Base-by-base conservation (phyloP, 1,284 basidiomycete genomes). In the Pyrrhoderma lamaoense region DNA sequence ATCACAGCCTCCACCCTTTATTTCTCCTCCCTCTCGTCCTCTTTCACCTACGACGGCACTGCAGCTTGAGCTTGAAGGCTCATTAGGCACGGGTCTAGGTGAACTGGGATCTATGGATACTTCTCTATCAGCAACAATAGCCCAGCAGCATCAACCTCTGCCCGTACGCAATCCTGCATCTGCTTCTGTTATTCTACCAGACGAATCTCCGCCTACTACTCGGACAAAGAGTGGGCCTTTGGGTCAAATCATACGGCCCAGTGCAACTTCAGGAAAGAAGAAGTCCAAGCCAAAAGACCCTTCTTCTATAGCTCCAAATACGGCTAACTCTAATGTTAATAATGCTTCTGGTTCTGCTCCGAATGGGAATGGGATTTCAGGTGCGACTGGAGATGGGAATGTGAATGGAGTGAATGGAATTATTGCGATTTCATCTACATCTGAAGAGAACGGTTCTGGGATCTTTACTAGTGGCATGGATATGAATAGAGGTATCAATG, bases 181-280 rank as follows among this genome's bases (percentile, higher is more conserved):
- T 27, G 50, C 58, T 9, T 62, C 67, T 23, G 56, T 76, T 22
- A 57, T 69, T 2, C 67, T 86, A 2, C 71, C 75, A 11, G 87
- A 90, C 68, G 87, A 90, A 58, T 40, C 64, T 0, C 80, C 82
- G 0, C 66, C 68, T 35, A 60, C 74, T 3, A 63, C 69, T 1
- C 83, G 85, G 55, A 68, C 74, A 42, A 89, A 85, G 70, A 77
- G 89, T 59, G 85, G 85, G 0, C 85, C 87, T 0, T 66, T 88
- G 7, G 87, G 87, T 9, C 85, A 89, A 62, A 77, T 89, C 53
- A 59, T 78, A 59, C 72, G 73, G 53, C 59, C 65, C 0, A 61
- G 64, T 13, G 67, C 63, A 1, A 58, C 65, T 2, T 59, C 56
- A 11, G 51, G 47, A 2, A 54, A 64, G 44, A 70, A 69, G 63